These are phyloP conservation scores for Wickerhamiella australiensis DNA, from an alignment of 805 yeast species.

Conservation along the genomic window DNA sequence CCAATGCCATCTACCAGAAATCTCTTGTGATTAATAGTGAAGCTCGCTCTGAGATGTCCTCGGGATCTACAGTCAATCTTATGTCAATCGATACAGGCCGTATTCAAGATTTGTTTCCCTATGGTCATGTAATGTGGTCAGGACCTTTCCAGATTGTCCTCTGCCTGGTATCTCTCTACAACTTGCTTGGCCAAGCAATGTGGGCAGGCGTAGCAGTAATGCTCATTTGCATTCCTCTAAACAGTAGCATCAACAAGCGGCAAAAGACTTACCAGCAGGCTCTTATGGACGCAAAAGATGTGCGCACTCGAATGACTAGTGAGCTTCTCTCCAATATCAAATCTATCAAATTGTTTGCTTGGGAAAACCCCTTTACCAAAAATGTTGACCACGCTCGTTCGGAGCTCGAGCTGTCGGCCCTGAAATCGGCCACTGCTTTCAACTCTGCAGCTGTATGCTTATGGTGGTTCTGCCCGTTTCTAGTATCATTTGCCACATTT, in stretches of 20 bases:
- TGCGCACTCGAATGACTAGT: constrained; percentile 73
- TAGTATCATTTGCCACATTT: constrained; percentile 84
- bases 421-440: constrained; percentile 60
- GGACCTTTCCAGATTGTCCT: constrained; percentile 80
- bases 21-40: constrained; percentile 56
- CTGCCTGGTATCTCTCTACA: constrained; percentile 62
- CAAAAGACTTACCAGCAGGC: constrained; percentile 55
- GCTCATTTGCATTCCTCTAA: constrained; percentile 66
- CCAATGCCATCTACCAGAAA: constrained; percentile 58
- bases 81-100: constrained; percentile 92
- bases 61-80: constrained; percentile 88
- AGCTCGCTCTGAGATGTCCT: constrained; percentile 51
- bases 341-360: constrained; percentile 83
- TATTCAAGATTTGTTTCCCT: constrained; percentile 68
- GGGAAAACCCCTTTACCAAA: constrained; percentile 80
- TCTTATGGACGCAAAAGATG: constrained; percentile 84
- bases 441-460: constrained; percentile 81
- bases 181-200: constrained; percentile 75
- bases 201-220: constrained; percentile 82
- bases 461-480: constrained; percentile 77
- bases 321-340: constrained; percentile 83
- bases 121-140: constrained; percentile 75
- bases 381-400: constrained; percentile 75
- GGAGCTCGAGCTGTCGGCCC: constrained; percentile 66
- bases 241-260: constrained; percentile 51